A percentile compares a stretch with the other conserved stretches of the same genome.
Conservation (phyloP, 1,284 basidiomycete genomes). For the Moesziomyces aphidis region DNA sequence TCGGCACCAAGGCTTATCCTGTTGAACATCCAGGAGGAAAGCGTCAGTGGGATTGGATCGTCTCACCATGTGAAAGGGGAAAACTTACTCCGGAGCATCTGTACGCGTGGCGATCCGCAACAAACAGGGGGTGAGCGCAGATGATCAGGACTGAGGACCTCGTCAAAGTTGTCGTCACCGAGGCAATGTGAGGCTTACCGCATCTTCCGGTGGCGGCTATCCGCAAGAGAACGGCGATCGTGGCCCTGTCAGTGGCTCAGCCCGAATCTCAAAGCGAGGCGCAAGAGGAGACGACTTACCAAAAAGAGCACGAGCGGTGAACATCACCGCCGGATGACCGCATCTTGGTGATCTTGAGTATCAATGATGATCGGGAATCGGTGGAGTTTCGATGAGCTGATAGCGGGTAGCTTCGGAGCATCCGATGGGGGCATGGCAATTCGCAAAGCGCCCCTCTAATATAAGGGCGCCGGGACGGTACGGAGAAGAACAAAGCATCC, state of each 20-base stretch:
- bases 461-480: not conserved
- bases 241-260: not conserved
- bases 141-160: not conserved
- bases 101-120: not conserved
- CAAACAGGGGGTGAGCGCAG: too few species aligned
- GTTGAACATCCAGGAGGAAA: not conserved
- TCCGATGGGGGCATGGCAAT: not conserved
- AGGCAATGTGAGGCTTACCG: slow-evolving; percentile 11
- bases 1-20: slow-evolving; percentile 37
- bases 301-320: slow-evolving; percentile 9
- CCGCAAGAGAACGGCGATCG: not conserved
- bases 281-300: slow-evolving; percentile 3
- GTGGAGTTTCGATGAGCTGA: not conserved
- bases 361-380: too few species aligned
- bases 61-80: not conserved
- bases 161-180: not conserved
- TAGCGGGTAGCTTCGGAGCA: not conserved
- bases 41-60: not conserved
- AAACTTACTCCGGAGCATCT: slow-evolving; percentile 36
- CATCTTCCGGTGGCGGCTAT: slow-evolving; percentile 42
- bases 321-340: not conserved
- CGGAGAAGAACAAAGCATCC: not conserved
- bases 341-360: not conserved
- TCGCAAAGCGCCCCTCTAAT: not conserved
- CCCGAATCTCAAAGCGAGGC: not conserved